Evolutionary conservation across 1,284 basidiomycete species (phyloP).

Genomic region (Cryptococcus hybrid): DNA sequence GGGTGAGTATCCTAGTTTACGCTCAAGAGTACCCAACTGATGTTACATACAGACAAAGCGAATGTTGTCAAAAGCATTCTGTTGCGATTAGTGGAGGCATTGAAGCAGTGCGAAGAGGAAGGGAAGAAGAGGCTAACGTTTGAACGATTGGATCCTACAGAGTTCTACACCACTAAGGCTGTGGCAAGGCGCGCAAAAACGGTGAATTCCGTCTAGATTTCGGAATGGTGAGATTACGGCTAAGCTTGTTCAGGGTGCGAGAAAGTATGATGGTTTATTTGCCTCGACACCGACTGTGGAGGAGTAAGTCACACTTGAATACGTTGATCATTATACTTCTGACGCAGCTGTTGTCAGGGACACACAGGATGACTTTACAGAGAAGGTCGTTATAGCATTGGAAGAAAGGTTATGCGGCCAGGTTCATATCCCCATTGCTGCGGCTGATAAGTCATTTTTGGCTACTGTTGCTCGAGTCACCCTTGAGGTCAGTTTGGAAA

Average conservation of each 20-base stretch:
- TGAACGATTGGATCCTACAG: constrained; percentile 37
- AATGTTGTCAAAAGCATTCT: constrained; percentile 79
- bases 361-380: constrained; percentile 64
- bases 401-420: constrained; percentile 63
- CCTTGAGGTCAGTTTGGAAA: constrained; percentile 62
- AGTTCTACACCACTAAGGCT: constrained; percentile 23
- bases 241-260: constrained; percentile 3
- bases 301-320: constrained; percentile 9
- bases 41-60: constrained; percentile 62
- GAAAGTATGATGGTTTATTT: constrained; percentile 44
- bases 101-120: constrained; percentile 34
- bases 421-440: constrained; percentile 67
- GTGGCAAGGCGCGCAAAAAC: constrained; percentile 4
- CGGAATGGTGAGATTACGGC: constrained; percentile 1
- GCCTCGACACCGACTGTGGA: constrained; percentile 15
- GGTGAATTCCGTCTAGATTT: too few species aligned
- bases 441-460: constrained; percentile 74
- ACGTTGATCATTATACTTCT: not conserved
- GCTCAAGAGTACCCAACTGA: not conserved
- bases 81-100: constrained; percentile 60
- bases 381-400: constrained; percentile 61
- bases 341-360: constrained; percentile 16
- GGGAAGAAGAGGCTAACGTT: constrained; percentile 31
- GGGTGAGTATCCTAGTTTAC: constrained; percentile 58
- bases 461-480: constrained; percentile 78